Base-by-base conservation (phyloP, 495 filamentous ascomycete genomes). In the Aspergillus incahuasiensis region DNA sequence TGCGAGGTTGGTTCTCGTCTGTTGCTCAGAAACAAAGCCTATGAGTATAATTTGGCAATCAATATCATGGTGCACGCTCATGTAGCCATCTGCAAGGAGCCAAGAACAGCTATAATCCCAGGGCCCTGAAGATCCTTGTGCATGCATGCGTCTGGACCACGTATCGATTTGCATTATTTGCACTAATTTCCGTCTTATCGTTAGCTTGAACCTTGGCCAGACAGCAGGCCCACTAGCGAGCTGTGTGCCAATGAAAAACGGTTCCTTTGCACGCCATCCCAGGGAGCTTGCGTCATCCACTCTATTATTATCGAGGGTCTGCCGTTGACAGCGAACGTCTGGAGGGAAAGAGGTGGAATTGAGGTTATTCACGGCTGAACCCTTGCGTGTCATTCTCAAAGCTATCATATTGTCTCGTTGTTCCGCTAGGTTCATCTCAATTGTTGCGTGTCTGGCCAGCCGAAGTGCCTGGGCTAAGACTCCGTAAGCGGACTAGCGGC, bases 221-320 rank as follows among this genome's bases (percentile, higher is more conserved):
- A 50, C 28, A 34, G 19, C 6, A 18, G 28, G 21, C 19, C 32
- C 28, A n/a, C 32, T 15, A 12, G 6, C 32, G 35, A 13, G 46
- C 5, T n/a, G 16, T 41, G 21, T 5, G 6, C 56, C 56, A 58
- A 58, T 58, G 34, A 58, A 0, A 12, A 3, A 6, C 21, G 2
- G 28, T 20, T 20, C 6, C 7, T 4, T 32, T 12, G 49, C 24
- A 52, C 50, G 24, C 38, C n/a, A 50, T 50, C 55, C 44, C 41
- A 54, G 49, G 32, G 19, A 54, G 56, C 56, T 58, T 58, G 52
- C 56, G 56, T 44, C 44, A 54, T 40, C 50, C 44, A 25, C 18
- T 35, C 56, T 52, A 57, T 53, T 48, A 48, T 42, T 48, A 54
- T 55, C 16, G 13, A 25, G 41, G 13, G n/a, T 47, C 13, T 40